Percentiles rank a stretch among this genome's conserved stretches.
These are phyloP conservation scores for Lolium perenne DNA, from an alignment of 176 grass and related monocot genomes.

Conservation along the genomic window DNA sequence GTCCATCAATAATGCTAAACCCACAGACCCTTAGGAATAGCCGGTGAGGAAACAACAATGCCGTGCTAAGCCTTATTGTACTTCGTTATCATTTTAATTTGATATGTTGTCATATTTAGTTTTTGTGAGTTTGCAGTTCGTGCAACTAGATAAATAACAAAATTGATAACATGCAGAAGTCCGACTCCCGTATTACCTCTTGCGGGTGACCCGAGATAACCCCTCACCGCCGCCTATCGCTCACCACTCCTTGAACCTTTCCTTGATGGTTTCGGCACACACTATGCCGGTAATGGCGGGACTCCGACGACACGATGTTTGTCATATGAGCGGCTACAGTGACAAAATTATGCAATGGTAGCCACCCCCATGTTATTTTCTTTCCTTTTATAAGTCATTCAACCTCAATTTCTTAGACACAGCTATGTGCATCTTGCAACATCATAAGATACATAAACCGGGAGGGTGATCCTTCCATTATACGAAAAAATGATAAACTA, in stretches of 20 bases:
- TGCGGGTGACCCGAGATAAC: background rate
- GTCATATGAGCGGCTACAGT: no score
- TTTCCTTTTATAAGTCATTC: no score
- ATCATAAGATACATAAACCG: no score
- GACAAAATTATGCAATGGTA: no score
- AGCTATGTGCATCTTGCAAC: no score
- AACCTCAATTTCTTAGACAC: no score
- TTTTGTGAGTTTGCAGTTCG: background rate
- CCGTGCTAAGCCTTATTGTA: background rate
- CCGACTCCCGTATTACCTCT: background rate
- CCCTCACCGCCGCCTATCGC: background rate
- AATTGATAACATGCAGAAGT: background rate
- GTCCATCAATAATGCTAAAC: conserved; percentile 24
- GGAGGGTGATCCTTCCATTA: no score
- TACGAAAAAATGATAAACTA: no score
- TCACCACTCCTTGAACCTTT: background rate
- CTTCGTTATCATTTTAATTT: background rate
- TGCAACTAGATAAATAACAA: background rate
- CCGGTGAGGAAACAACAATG: background rate
- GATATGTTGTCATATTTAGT: background rate
- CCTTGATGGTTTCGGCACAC: background rate
- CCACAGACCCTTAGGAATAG: background rate
- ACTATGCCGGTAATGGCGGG: accelerated
- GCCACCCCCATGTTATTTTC: no score
- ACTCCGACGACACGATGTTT: background rate